A percentile compares a stretch with the other conserved stretches of the same genome.
Conservation (phyloP, 169 alveolate species). For the Eimeria praecox region DNA sequence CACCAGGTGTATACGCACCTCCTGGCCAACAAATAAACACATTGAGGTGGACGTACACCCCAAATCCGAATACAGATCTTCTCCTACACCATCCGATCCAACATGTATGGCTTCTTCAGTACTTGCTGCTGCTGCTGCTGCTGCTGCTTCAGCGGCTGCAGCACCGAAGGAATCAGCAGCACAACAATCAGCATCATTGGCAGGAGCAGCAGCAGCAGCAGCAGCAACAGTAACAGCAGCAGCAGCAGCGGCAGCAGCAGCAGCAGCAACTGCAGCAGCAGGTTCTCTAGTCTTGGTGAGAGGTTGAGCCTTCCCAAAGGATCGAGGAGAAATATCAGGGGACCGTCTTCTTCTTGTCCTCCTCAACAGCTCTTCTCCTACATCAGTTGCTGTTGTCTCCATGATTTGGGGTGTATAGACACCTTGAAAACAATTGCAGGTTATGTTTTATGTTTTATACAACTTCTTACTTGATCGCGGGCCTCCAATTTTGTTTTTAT, state of each 20-base stretch:
- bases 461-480: no score
- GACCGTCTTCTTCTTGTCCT: neutral
- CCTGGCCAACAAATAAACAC: conserved; percentile 55
- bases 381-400: neutral
- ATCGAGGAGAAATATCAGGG: neutral
- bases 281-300: neutral
- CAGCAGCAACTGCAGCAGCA: neutral
- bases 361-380: neutral
- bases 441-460: neutral
- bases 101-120: neutral
- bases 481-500: no score
- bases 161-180: neutral
- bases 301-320: neutral
- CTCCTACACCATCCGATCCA: neutral
- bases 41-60: neutral
- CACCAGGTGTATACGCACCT: conserved; percentile 74
- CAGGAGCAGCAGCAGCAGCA: neutral
- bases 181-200: neutral
- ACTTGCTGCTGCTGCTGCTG: neutral
- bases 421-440: neutral
- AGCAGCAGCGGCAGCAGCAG: neutral
- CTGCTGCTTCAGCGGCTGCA: neutral
- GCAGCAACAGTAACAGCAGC: neutral
- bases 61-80: neutral
- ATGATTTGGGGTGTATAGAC: conserved; percentile 24